These are phyloP conservation scores for Talaromyces piceae DNA, from an alignment of 2,329 filamentous ascomycete genomes.

Conservation along the genomic window DNA sequence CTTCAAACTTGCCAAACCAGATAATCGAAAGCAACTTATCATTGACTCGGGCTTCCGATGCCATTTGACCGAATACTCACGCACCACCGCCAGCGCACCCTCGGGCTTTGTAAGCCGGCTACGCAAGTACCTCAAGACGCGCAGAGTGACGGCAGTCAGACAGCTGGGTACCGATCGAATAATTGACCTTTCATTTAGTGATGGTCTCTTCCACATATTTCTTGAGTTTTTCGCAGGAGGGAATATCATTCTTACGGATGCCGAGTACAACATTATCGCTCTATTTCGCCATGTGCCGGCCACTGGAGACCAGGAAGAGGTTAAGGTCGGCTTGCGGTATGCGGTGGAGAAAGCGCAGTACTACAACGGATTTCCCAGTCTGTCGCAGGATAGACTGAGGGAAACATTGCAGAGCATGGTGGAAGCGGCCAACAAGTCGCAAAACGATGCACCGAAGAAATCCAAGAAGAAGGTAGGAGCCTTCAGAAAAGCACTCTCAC, in stretches of 20 bases:
- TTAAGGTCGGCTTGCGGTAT: constrained; percentile 70
- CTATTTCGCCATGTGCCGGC: constrained; percentile 73
- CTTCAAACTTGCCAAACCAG: constrained; percentile 87
- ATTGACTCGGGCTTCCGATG: constrained; percentile 95
- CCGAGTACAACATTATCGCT: constrained; percentile 71
- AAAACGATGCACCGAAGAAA: constrained; percentile 50
- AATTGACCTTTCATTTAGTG: constrained; percentile 85
- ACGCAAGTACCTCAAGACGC: constrained; percentile 80
- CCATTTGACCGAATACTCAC: constrained; percentile 84
- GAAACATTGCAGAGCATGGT: constrained; percentile 61
- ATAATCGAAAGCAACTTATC: constrained; percentile 79
- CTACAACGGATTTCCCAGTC: constrained; percentile 62
- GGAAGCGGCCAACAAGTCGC: constrained; percentile 23
- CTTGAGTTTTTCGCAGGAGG: constrained; percentile 95
- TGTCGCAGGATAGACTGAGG: constrained; percentile 67
- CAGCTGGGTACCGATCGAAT: constrained; percentile 93
- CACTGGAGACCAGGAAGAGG: constrained; percentile 74
- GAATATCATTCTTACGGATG: constrained; percentile 88
- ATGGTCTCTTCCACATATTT: constrained; percentile 80
- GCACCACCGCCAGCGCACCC: constrained; percentile 75
- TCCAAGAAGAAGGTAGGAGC: constrained; percentile 68
- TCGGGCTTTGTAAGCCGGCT: constrained; percentile 78
- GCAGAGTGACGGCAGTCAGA: constrained; percentile 68
- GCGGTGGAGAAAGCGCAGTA: constrained; percentile 78
- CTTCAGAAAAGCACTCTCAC: constrained; percentile 70